These are phyloP conservation scores for Vaccinium corymbosum DNA, from an alignment of 148 eudicot genomes.

Conservation along the genomic window DNA sequence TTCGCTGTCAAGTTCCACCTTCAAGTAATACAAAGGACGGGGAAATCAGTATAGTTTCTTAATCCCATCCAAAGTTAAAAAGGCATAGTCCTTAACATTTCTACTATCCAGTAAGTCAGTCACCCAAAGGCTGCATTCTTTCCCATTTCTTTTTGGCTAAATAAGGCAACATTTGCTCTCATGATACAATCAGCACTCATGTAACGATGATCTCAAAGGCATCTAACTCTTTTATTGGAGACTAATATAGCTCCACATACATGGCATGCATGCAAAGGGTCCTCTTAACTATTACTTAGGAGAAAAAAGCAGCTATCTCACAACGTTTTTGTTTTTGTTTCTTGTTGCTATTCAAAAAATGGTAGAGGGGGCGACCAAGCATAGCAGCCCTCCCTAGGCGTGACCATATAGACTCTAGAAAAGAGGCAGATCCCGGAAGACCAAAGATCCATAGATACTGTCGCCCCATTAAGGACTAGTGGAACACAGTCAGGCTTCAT, in stretches of 20 bases:
- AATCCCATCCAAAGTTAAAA: neutral
- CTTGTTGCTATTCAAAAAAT: neutral
- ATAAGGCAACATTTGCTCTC: neutral
- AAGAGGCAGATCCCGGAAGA: no score
- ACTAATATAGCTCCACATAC: neutral
- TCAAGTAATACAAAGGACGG: constrained; percentile 13
- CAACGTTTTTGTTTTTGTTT: neutral
- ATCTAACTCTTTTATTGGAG: neutral
- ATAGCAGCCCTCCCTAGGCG: no score
- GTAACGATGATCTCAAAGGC: neutral
- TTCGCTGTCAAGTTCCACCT: constrained; percentile 98
- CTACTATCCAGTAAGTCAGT: neutral
- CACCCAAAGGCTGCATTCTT: neutral
- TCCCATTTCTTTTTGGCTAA: neutral
- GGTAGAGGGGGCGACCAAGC: no score
- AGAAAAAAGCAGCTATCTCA: neutral
- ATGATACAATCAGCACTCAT: neutral
- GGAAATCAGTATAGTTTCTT: neutral
- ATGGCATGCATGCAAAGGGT: neutral
- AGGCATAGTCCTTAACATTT: neutral
- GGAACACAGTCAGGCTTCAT: no score
- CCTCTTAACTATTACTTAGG: neutral
- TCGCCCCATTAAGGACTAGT: no score
- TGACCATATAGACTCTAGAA: no score
- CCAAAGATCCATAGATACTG: no score